These are phyloP conservation scores for Puccinia coronata DNA, from an alignment of 1,284 basidiomycete genomes.

Conservation along the genomic window DNA sequence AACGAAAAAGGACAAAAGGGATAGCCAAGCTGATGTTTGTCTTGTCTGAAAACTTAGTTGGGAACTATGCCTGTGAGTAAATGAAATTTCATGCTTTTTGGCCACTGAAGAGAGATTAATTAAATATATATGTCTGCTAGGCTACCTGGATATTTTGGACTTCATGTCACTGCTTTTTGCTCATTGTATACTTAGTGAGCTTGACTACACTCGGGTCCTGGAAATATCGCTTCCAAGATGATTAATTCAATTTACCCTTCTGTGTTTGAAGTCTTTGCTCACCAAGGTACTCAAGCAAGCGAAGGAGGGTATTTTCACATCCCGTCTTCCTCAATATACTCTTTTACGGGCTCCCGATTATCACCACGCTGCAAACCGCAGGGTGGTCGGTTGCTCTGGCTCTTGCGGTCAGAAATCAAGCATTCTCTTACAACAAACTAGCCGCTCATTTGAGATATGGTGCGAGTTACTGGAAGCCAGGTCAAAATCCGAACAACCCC, in stretches of 20 bases:
- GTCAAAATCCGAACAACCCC: not conserved
- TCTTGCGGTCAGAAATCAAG: not conserved
- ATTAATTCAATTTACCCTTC: not conserved
- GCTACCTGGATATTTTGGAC: constrained; percentile 48
- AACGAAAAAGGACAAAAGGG: not conserved
- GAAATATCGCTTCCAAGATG: not conserved
- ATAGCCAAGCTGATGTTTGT: not conserved
- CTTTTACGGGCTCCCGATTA: constrained; percentile 31
- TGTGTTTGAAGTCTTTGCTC: constrained; percentile 37
- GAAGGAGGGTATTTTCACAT: constrained; percentile 15
- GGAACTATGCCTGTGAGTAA: constrained; percentile 36
- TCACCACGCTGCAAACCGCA: constrained; percentile 28
- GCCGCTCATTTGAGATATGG: constrained; percentile 1
- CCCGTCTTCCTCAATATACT: constrained; percentile 39
- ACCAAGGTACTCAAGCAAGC: constrained; percentile 24
- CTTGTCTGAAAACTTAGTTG: constrained; percentile 5
- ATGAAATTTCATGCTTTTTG: not conserved
- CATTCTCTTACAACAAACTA: constrained; percentile 15
- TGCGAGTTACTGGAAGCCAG: constrained; percentile 12
- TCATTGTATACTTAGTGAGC: constrained; percentile 49
- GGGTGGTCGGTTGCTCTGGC: constrained; percentile 34
- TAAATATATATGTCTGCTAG: constrained; percentile 1
- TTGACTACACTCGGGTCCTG: not conserved
- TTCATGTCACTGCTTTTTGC: constrained; percentile 47
- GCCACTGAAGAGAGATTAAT: not conserved